A percentile compares a stretch with the other conserved stretches of the same genome.
phyloP scores from a whole-genome alignment of 1,284 basidiomycete genomes.

The Phaffia rhodozyma region DNA sequence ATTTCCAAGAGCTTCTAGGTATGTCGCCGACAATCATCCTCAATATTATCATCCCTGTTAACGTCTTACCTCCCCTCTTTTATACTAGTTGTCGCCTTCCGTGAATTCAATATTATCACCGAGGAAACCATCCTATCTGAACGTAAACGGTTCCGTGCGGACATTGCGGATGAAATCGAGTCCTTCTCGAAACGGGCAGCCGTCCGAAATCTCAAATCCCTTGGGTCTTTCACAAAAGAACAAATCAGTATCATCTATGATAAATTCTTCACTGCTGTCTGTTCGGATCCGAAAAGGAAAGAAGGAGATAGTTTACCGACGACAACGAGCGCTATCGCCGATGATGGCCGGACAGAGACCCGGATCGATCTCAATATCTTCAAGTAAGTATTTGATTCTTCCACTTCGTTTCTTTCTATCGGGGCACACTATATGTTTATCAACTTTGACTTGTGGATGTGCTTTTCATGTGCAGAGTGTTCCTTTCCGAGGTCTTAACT shows the following conservation, averaged over 20 bases:
- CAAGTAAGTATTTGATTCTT: conserved; percentile 27
- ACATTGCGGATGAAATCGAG: conserved; percentile 89
- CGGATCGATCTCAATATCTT: conserved; percentile 80
- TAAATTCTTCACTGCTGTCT: conserved; percentile 76
- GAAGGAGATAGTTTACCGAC: conserved; percentile 12
- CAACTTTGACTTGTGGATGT: neutral
- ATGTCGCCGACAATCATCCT: neutral
- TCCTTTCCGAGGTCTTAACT: conserved; percentile 83
- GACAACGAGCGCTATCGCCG: conserved; percentile 12
- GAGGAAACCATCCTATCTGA: conserved; percentile 89
- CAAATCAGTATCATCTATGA: conserved; percentile 85
- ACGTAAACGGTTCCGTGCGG: conserved; percentile 71
- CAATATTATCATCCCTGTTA: conserved; percentile 25
- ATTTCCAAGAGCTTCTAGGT: conserved; percentile 84
- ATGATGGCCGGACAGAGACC: conserved; percentile 69
- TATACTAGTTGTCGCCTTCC: conserved; percentile 66
- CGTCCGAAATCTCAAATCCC: conserved; percentile 70
- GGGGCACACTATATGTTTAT: neutral
- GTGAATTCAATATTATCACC: conserved; percentile 93
- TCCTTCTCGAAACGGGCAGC: conserved; percentile 91
- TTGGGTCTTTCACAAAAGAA: conserved; percentile 76
- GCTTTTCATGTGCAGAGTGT: conserved; percentile 40
- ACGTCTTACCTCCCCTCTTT: conserved; percentile 10
- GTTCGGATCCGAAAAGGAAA: conserved; percentile 35
- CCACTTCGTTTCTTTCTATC: neutral